These are phyloP conservation scores for Meira nashicola DNA, from an alignment of 1,284 basidiomycete species.

Conservation along the genomic window DNA sequence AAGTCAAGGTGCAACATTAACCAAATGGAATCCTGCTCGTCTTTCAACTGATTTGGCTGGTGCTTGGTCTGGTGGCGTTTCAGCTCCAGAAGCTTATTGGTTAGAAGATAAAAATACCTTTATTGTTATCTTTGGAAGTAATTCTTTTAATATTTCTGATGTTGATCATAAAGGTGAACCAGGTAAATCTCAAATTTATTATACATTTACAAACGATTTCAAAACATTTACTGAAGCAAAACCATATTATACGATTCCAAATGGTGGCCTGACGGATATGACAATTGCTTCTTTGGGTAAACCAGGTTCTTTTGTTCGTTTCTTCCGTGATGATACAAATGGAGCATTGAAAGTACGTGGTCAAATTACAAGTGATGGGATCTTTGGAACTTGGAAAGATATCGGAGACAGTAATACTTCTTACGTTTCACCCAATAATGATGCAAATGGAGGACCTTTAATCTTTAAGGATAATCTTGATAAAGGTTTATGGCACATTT, in stretches of 20 bases:
- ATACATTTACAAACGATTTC: slow-evolving; percentile 5
- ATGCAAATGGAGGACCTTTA: slow-evolving; percentile 9
- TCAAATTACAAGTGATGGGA: slow-evolving; percentile 2
- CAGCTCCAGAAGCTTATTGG: slow-evolving; percentile 11
- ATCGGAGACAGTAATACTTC: slow-evolving; percentile 1
- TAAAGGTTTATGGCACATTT: slow-evolving; percentile 1
- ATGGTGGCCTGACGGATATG: slow-evolving; percentile 4
- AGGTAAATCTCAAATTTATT: background rate
- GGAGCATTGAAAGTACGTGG: slow-evolving; percentile 8
- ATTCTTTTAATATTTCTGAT: slow-evolving; percentile 1
- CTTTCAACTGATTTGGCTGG: background rate
- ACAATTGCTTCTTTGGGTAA: slow-evolving; percentile 2
- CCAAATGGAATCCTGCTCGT: background rate
- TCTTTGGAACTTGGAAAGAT: background rate
- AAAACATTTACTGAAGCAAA: background rate
- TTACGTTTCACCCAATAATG: background rate
- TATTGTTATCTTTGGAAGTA: background rate
- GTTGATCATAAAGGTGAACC: background rate
- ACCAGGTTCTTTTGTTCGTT: slow-evolving; percentile 1
- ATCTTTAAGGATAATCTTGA: slow-evolving; percentile 10
- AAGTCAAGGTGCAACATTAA: background rate
- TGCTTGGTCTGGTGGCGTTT: background rate
- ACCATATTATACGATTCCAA: background rate
- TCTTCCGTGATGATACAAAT: slow-evolving; percentile 12
- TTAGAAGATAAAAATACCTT: background rate